A percentile compares a stretch with the other conserved stretches of the same genome.
Evolutionary conservation across 139 green algal genomes (phyloP).

Genomic region (Chlorella sp.): DNA sequence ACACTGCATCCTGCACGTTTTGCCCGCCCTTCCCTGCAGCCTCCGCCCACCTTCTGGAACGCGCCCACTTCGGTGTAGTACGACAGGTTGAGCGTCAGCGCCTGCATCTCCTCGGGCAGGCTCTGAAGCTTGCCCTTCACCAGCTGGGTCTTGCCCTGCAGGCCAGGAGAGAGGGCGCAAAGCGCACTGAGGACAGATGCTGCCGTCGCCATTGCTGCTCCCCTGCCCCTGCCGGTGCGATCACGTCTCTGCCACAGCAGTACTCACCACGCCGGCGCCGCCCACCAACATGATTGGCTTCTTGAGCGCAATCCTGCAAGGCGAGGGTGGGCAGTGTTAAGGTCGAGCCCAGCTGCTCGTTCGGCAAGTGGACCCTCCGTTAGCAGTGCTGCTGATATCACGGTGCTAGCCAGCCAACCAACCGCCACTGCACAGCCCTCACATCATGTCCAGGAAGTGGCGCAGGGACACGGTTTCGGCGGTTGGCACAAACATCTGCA

Average conservation of each 20-base stretch:
- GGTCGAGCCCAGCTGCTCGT: no score
- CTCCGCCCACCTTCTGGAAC: constrained; percentile 57
- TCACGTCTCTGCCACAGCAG: not conserved
- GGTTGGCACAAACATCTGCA: constrained; percentile 87
- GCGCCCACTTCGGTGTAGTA: constrained; percentile 85
- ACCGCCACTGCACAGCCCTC: no score
- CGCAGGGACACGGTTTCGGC: constrained; percentile 84
- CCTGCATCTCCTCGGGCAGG: constrained; percentile 78
- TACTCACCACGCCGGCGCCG: constrained; percentile 55
- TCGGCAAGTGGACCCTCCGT: no score
- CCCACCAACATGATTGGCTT: constrained; percentile 96
- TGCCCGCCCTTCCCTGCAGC: not conserved
- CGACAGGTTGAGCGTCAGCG: constrained; percentile 86
- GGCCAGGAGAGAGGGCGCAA: not conserved
- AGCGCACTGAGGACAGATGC: no score
- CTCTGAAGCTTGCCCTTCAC: constrained; percentile 87
- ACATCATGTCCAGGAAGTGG: constrained; percentile 77
- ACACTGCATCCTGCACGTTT: not conserved
- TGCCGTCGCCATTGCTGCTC: no score
- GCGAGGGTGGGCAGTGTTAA: no score
- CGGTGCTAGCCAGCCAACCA: not conserved
- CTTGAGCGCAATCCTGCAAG: constrained; percentile 65
- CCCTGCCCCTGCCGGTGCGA: no score
- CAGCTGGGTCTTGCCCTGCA: constrained; percentile 87
- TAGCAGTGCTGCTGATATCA: no score